Conservation (phyloP, 2,329 filamentous ascomycete species). For the Neopestalotiopsis sp. region DNA sequence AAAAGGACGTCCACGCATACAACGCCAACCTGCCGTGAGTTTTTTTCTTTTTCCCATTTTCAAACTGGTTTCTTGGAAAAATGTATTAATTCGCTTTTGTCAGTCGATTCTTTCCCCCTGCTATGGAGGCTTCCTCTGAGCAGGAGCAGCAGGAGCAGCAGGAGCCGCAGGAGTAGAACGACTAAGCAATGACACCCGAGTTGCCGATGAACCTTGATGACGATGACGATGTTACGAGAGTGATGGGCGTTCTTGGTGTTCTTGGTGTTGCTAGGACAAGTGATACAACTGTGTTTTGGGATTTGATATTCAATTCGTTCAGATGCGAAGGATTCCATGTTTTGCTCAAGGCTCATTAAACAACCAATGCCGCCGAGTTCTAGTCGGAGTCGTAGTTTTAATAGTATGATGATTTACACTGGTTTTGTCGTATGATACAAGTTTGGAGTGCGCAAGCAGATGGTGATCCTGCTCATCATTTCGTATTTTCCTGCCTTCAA, state of each 20-base stretch:
- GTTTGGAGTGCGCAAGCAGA: no score
- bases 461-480: no score
- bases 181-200: neutral
- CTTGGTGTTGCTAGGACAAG: neutral
- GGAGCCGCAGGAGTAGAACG: constrained; percentile 39
- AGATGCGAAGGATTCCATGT: neutral
- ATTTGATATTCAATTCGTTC: neutral
- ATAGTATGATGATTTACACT: no score
- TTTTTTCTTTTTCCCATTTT: no score
- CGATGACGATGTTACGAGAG: constrained; percentile 3
- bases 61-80: no score
- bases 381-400: no score
- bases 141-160: constrained; percentile 20
- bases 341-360: no score
- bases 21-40: constrained; percentile 73
- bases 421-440: no score
- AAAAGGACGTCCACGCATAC: constrained; percentile 80
- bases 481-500: no score
- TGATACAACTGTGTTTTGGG: neutral
- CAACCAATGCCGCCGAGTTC: no score
- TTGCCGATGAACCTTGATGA: neutral
- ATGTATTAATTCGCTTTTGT: neutral
- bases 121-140: constrained; percentile 18
- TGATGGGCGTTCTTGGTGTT: neutral
- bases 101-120: constrained; percentile 34